Evolutionary conservation across 169 alveolate species (phyloP).

Genomic region (Cryptosporidium ubiquitum): DNA sequence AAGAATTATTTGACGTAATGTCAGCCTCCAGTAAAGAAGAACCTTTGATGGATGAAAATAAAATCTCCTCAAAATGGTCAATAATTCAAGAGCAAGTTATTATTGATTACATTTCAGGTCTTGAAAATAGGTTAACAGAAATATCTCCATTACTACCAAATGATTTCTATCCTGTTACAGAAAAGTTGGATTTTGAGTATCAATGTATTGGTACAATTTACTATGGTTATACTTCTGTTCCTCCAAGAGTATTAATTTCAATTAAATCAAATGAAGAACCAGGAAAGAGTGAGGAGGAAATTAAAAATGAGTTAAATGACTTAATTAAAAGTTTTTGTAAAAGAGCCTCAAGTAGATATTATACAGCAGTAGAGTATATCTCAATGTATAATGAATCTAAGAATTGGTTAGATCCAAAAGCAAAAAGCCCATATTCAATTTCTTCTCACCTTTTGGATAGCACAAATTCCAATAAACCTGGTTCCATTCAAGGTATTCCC

Average conservation of each 20-base stretch:
- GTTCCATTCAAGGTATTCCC: slow-evolving; percentile 53
- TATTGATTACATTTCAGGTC: slow-evolving; percentile 27
- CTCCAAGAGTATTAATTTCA: slow-evolving; percentile 9
- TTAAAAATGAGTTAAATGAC: background rate
- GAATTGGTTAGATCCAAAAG: slow-evolving; percentile 46
- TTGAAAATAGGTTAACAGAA: slow-evolving; percentile 25
- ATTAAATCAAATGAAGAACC: background rate
- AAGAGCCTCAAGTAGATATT: slow-evolving; percentile 48
- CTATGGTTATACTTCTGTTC: slow-evolving; percentile 19
- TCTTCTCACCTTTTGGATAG: background rate
- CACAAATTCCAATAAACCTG: background rate
- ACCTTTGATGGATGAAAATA: slow-evolving; percentile 18
- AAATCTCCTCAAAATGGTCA: slow-evolving; percentile 35
- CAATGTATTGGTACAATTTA: slow-evolving; percentile 34
- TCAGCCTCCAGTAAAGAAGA: slow-evolving; percentile 16
- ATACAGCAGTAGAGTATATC: slow-evolving; percentile 36
- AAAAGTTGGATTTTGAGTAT: slow-evolving; percentile 30
- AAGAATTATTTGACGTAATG: slow-evolving; percentile 15
- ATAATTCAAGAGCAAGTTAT: slow-evolving; percentile 58
- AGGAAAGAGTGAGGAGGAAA: background rate
- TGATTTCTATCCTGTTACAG: slow-evolving; percentile 16
- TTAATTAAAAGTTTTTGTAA: slow-evolving; percentile 23
- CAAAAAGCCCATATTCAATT: slow-evolving; percentile 12
- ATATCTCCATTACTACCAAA: slow-evolving; percentile 39
- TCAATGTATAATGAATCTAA: slow-evolving; percentile 34